A percentile compares a stretch with the other conserved stretches of the same genome.
These are phyloP conservation scores for Eucalyptus cloeziana DNA, from an alignment of 345 rosid species.

Conservation along the genomic window DNA sequence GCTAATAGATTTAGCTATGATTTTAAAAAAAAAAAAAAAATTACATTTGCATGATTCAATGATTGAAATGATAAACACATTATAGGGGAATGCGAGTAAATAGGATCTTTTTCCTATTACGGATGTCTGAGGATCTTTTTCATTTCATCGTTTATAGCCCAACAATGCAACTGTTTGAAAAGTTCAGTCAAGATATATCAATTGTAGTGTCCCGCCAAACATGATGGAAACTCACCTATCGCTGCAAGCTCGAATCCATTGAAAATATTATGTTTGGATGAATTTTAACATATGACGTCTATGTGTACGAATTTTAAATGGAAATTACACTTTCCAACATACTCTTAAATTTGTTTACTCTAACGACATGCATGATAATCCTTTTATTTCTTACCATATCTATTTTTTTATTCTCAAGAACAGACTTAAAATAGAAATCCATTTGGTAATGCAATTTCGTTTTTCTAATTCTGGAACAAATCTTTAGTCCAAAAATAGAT, in stretches of 20 bases:
- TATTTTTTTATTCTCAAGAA: too few species aligned
- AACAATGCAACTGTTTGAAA: background rate
- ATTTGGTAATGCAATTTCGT: too few species aligned
- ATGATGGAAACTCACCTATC: background rate
- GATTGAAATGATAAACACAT: background rate
- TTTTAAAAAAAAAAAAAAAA: background rate
- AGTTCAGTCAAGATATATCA: background rate
- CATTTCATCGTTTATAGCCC: background rate
- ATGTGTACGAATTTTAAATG: background rate
- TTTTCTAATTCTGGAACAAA: too few species aligned
- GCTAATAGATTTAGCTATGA: background rate
- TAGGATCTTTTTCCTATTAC: background rate
- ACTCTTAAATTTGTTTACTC: background rate
- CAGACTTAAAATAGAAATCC: too few species aligned
- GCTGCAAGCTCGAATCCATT: background rate
- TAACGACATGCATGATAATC: background rate
- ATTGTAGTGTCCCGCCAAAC: background rate
- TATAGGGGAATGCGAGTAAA: background rate
- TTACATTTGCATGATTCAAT: background rate
- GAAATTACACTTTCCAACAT: background rate
- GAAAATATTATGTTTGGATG: background rate
- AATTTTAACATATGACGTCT: background rate
- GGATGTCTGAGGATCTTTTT: background rate
- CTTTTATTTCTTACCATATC: too few species aligned
- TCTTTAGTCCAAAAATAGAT: too few species aligned